Base-by-base conservation (phyloP, 768 basidiomycete species). In the Termitomyces sp. region DNA sequence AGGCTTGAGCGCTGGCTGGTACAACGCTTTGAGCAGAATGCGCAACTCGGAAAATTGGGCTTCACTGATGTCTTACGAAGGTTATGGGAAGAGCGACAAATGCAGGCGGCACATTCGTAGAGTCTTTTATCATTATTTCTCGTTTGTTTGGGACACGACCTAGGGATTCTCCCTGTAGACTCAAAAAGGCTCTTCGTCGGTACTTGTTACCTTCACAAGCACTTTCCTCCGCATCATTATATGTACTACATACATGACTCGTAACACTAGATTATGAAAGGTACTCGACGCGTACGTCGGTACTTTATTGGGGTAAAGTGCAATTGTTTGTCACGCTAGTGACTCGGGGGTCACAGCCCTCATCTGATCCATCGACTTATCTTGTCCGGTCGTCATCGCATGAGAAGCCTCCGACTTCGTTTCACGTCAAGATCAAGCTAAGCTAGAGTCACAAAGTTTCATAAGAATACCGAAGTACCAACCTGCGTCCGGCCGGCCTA, bases 21-120 rank as follows among this genome's bases (percentile, higher is more conserved):
- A 26, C 86, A 94, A 72, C 81, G 94, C 57, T 97, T 98, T 64
- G 88, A 91, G 71, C 87, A 92, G 69, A 98, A 98, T 67, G 95
- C 95, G 3, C 89, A 88, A 50, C 74, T 89, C 34, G 95, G 95
- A 54, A 92, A 94, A 71, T 74, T 87, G 53, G 95, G 88, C 24
- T 95, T 98, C 72, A 90, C 92, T 45, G 90, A 93, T 67, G 94
- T 98, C 31, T 72, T 97, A 62, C 78, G 87, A 65, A 81, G 81
- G 60, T 70, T 95, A 68, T 86, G 87, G 85, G 89, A 92, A 64
- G 77, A 86, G 66, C 81, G 87, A 61, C 83, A 89, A 64, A 69
- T 61, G 60, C 61, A 63, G 53, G 59, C 56, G 59, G 66, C 54
- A 48, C 61, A 64, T 42, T 41, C 54, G 28, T 58, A 62, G 57